Evolutionary conservation across 202 grass and related monocot species (phyloP).

Genomic region (Cymbopogon flexuosus): DNA sequence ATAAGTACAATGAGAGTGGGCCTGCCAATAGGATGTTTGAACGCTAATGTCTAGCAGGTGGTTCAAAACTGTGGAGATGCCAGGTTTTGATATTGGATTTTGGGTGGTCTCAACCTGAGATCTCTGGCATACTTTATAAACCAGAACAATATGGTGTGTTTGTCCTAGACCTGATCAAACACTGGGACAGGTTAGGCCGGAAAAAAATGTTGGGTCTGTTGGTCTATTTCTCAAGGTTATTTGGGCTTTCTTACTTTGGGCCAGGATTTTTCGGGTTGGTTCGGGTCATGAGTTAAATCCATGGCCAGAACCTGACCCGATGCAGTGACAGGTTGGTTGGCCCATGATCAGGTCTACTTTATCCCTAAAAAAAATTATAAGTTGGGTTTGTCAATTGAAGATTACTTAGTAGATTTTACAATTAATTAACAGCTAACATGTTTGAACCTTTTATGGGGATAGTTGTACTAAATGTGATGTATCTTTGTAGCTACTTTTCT

Average conservation of each 20-base stretch:
- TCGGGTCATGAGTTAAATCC: background rate
- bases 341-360: background rate
- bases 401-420: background rate
- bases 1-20: background rate
- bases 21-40: background rate
- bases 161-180: background rate
- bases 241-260: background rate
- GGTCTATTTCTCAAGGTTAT: background rate
- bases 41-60: background rate
- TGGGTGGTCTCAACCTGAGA: background rate
- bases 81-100: background rate
- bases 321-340: background rate
- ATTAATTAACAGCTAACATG: background rate
- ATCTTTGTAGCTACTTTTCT: background rate
- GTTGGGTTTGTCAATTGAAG: background rate
- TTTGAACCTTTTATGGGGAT: background rate
- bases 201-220: background rate
- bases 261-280: background rate
- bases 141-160: background rate
- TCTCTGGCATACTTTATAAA: slow-evolving; percentile 17
- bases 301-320: background rate
- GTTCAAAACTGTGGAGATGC: slow-evolving; percentile 1
- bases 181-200: background rate
- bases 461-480: background rate
- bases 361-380: background rate